Evolutionary conservation across 139 green algal species (phyloP), one percentile per base, ranked within the genome.

Genomic region (Marvania coccoides): DNA sequence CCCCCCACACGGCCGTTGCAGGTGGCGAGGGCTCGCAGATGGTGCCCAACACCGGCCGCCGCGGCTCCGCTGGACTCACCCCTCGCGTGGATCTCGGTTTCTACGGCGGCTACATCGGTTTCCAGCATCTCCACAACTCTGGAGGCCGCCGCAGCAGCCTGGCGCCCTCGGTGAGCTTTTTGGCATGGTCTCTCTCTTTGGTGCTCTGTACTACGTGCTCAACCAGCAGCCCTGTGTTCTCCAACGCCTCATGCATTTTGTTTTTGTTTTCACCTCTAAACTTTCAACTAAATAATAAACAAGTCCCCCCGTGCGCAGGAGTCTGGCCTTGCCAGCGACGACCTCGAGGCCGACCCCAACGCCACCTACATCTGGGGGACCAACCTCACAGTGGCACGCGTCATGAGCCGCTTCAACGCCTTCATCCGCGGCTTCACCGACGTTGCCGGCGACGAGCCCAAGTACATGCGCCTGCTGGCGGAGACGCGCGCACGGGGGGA

Each of bases 311-410:
- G n/a, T n/a, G n/a, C n/a, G n/a, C 51, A 71, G 64, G 70, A 76
- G 24, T 76, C 70, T 19, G 33, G 61, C 29, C 1, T 47, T 54
- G 48, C 54, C 26, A 72, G 58, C 13, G 51, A 78, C 10, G 72
- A 72, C 23, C 47, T 78, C 53, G 64, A 76, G 2, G 58, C 12
- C 13, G 70, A 81, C 24, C 65, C 55, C 0, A 79, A 86, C 12
- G 73, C 55, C 48, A 91, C 81, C 12, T 93, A 79, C 63, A 81
- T 97, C 30, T 97, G 91, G 91, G 91, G 91, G 36, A 97, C 91
- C 35, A 88, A 83, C 59, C 68, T 97, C 29, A 86, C 80, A 54
- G 62, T 82, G 9, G 36, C 47, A 15, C 58, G 74, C 37, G 76
- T 87, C 23, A 58, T 81, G 53, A 39, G 39, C 14, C 61, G 68